Conservation (phyloP, 768 basidiomycete species). For the Sporobolomyces roseus region DNA sequence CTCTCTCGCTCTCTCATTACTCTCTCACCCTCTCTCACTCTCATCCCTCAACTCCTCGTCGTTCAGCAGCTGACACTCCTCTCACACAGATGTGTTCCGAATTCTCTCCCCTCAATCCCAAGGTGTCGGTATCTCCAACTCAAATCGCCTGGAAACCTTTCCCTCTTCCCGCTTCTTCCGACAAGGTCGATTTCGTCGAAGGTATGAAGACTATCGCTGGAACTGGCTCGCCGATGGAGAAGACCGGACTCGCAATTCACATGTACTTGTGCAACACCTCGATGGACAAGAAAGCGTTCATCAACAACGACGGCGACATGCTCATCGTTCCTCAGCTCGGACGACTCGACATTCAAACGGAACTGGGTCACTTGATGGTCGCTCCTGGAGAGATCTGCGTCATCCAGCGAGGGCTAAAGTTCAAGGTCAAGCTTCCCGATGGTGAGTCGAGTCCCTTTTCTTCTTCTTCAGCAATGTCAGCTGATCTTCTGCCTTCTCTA, state of each 20-base stretch:
- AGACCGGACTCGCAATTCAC: slow-evolving; percentile 64
- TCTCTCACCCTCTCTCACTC: not conserved
- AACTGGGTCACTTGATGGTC: slow-evolving; percentile 56
- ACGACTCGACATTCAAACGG: slow-evolving; percentile 65
- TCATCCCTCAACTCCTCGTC: too few species aligned
- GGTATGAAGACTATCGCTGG: slow-evolving; percentile 61
- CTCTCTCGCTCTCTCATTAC: not conserved
- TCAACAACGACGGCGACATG: slow-evolving; percentile 61
- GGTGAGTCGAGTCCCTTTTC: slow-evolving; percentile 3
- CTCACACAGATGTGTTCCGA: slow-evolving; percentile 55
- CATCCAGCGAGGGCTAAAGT: slow-evolving; percentile 64
- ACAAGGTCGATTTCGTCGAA: slow-evolving; percentile 58
- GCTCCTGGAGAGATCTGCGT: slow-evolving; percentile 63
- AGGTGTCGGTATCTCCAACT: slow-evolving; percentile 61
- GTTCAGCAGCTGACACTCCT: not conserved
- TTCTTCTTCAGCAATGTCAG: too few species aligned
- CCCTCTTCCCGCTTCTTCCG: slow-evolving; percentile 53
- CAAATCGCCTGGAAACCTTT: slow-evolving; percentile 67
- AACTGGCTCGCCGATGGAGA: slow-evolving; percentile 61
- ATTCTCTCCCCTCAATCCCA: slow-evolving; percentile 61
- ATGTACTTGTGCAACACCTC: slow-evolving; percentile 53
- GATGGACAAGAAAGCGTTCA: slow-evolving; percentile 41
- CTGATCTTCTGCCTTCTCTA: not conserved
- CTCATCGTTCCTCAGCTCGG: slow-evolving; percentile 65
- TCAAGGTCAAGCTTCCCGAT: slow-evolving; percentile 55